Evolutionary conservation across 1,284 basidiomycete genomes (phyloP).

Genomic region (Phylloboletellus chloephorus): DNA sequence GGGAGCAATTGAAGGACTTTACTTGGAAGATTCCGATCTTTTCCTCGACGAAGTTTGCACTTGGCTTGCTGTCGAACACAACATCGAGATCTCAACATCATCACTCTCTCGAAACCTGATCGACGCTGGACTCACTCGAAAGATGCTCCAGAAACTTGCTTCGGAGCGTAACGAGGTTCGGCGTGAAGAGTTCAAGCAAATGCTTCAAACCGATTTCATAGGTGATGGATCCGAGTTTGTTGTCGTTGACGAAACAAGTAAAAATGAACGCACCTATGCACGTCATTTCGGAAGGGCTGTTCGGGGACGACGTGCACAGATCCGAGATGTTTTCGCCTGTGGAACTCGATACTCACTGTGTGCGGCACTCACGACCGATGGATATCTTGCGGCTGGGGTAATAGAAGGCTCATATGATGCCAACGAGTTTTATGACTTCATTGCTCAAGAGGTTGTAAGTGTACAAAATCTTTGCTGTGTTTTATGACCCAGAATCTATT

Average conservation of each 20-base stretch:
- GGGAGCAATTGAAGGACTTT: not conserved
- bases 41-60: not conserved
- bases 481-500: not conserved
- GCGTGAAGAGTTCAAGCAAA: constrained; percentile 1
- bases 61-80: not conserved
- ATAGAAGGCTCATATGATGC: constrained; percentile 6
- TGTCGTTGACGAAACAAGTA: constrained; percentile 26
- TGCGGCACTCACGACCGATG: constrained; percentile 3
- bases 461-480: not conserved
- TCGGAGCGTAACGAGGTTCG: constrained; percentile 13
- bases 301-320: constrained; percentile 9
- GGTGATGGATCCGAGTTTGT: constrained; percentile 27
- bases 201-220: not conserved
- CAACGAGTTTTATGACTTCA: constrained; percentile 6
- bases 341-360: constrained; percentile 17
- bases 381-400: constrained; percentile 5
- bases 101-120: not conserved
- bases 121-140: not conserved
- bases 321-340: constrained; percentile 18
- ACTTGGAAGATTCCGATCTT: not conserved
- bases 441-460: constrained; percentile 1
- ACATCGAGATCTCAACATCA: not conserved
- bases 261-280: constrained; percentile 20
- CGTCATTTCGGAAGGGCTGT: constrained; percentile 13
- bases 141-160: constrained; percentile 15